A percentile compares a stretch with the other conserved stretches of the same genome.
phyloP scores from a whole-genome alignment of 768 basidiomycete species.

The Lyophyllum shimeji region DNA sequence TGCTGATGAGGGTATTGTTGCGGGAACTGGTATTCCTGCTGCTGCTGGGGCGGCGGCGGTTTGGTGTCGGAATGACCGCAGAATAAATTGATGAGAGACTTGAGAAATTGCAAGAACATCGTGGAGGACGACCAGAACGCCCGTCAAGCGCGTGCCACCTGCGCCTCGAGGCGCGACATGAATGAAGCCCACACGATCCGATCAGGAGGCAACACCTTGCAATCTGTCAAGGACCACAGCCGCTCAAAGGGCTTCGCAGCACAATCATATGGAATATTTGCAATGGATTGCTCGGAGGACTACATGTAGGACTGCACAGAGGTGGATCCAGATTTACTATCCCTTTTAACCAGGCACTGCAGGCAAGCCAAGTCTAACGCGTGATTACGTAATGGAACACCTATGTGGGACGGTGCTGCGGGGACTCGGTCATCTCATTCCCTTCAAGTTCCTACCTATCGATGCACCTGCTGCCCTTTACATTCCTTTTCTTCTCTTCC shows the following conservation, averaged over 20 bases:
- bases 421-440: not conserved
- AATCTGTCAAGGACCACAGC: too few species aligned
- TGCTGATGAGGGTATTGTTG: conserved; percentile 15
- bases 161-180: too few species aligned
- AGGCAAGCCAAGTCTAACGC: not conserved
- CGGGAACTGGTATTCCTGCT: not conserved
- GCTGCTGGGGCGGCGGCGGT: not conserved
- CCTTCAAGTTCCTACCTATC: conserved; percentile 2
- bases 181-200: too few species aligned
- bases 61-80: conserved; percentile 19
- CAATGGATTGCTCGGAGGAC: too few species aligned
- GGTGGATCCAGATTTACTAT: too few species aligned
- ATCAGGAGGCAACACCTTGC: too few species aligned
- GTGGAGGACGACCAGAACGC: not conserved
- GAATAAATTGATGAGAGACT: conserved; percentile 27
- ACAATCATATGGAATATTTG: not conserved
- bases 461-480: conserved; percentile 35
- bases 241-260: not conserved
- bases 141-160: not conserved
- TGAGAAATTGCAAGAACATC: conserved; percentile 29
- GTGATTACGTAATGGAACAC: conserved; percentile 2
- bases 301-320: too few species aligned
- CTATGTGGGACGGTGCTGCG: not conserved
- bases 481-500: conserved; percentile 54
- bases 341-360: too few species aligned